Percentiles rank a stretch among this genome's conserved stretches.
Conservation (phyloP, 1,284 basidiomycete species). For the Cutaneotrichosporon sp. region DNA sequence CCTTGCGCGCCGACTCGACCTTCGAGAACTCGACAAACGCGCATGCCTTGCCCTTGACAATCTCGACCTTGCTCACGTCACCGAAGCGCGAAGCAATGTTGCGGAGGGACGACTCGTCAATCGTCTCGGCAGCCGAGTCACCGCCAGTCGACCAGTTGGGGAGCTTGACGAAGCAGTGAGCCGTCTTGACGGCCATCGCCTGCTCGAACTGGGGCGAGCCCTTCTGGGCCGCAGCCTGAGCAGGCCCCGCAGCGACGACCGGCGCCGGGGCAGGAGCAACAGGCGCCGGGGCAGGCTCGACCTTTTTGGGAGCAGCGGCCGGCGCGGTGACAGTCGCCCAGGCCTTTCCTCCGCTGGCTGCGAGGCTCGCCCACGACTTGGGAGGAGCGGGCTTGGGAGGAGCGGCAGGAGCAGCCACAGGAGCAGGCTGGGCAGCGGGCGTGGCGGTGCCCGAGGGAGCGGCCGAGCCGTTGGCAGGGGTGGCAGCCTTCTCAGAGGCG, state of each 20-base stretch:
- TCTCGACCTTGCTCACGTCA: conserved; percentile 80
- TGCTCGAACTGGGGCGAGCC: conserved; percentile 52
- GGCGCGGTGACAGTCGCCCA: conserved; percentile 57
- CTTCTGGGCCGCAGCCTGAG: conserved; percentile 27
- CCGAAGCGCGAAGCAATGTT: conserved; percentile 74
- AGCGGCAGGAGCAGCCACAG: conserved; percentile 50
- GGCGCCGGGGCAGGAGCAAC: conserved; percentile 27
- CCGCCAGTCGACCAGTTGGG: conserved; percentile 52
- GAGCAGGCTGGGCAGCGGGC: conserved; percentile 37
- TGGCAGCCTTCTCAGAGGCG: conserved; percentile 50
- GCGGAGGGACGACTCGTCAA: conserved; percentile 64
- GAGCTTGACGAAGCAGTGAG: conserved; percentile 81
- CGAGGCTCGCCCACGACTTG: conserved; percentile 88
- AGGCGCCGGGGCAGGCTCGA: conserved; percentile 20
- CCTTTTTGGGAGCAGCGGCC: conserved; percentile 17
- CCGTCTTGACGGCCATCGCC: conserved; percentile 63
- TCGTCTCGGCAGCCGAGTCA: conserved; percentile 68
- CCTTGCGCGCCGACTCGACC: conserved; percentile 77
- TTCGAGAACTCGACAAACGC: conserved; percentile 88
- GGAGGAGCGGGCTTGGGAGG: conserved; percentile 61
- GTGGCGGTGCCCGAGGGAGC: conserved; percentile 28
- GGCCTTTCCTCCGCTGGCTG: conserved; percentile 68
- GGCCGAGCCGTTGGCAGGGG: conserved; percentile 36
- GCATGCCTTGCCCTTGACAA: conserved; percentile 83
- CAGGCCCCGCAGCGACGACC: conserved; percentile 26